Conservation (phyloP, 805 yeast species). For the Kluyveromyces siamensis region DNA sequence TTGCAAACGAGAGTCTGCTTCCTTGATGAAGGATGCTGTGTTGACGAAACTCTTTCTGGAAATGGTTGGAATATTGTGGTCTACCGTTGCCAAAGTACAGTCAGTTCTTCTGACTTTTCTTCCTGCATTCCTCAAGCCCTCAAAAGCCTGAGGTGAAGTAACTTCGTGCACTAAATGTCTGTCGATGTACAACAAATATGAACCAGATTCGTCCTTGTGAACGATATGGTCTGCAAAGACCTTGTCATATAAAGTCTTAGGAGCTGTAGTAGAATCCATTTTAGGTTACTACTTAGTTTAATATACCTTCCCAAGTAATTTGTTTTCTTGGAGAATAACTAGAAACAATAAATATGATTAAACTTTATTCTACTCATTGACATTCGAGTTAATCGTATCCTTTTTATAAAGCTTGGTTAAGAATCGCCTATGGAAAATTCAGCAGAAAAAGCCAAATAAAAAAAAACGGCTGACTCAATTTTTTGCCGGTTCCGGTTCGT, state of each 20-base stretch:
- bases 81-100: constrained; percentile 91
- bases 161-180: constrained; percentile 98
- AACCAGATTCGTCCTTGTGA: constrained; percentile 79
- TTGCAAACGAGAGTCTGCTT: constrained; percentile 87
- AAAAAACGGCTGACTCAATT: not conserved
- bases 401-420: not conserved
- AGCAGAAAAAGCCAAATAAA: not conserved
- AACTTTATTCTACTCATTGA: too few species aligned
- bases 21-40: constrained; percentile 72
- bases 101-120: constrained; percentile 86
- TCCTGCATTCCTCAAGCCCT: constrained; percentile 82
- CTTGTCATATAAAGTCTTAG: constrained; percentile 87
- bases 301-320: too few species aligned
- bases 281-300: not conserved
- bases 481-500: constrained; percentile 1
- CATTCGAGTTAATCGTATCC: not conserved
- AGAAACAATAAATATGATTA: too few species aligned
- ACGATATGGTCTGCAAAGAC: constrained; percentile 93
- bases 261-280: constrained; percentile 28
- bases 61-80: constrained; percentile 93
- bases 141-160: constrained; percentile 98
- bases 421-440: not conserved
- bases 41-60: constrained; percentile 72
- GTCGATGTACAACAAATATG: constrained; percentile 83
- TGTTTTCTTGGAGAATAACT: too few species aligned